Conservation (phyloP, 1,284 basidiomycete genomes). For the Leucoagaricus sp. region DNA sequence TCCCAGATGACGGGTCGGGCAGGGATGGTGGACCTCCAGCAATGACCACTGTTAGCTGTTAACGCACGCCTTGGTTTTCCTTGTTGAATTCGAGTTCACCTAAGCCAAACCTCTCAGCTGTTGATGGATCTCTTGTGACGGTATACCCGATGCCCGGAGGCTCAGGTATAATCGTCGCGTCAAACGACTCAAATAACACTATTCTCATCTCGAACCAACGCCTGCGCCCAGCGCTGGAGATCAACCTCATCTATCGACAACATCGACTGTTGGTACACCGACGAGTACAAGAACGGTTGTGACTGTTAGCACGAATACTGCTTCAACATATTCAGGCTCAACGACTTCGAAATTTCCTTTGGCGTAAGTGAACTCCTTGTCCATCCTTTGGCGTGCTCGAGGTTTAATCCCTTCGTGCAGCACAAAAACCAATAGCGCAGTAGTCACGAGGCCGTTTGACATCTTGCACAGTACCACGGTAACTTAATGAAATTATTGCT, state of each 20-base stretch:
- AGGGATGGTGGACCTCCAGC: background rate
- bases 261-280: background rate
- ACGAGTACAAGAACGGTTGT: slow-evolving; percentile 11
- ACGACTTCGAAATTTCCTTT: background rate
- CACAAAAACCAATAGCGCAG: background rate
- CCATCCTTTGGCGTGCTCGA: background rate
- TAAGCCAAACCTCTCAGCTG: background rate
- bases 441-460: background rate
- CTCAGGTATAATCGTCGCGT: background rate
- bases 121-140: background rate
- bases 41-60: slow-evolving; percentile 9
- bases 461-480: background rate
- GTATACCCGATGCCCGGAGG: background rate
- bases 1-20: background rate
- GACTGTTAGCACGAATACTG: slow-evolving; percentile 1
- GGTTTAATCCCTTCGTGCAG: background rate
- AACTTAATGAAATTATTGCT: slow-evolving; percentile 1
- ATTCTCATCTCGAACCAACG: background rate
- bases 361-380: slow-evolving; percentile 2
- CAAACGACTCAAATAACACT: slow-evolving; percentile 2
- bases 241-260: background rate
- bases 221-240: background rate
- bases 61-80: background rate
- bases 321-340: background rate
- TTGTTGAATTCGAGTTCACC: background rate